A percentile compares a stretch with the other conserved stretches of the same genome.
These are phyloP conservation scores for Aspergillus tamarii DNA, from an alignment of 2,329 filamentous ascomycete species.

Conservation along the genomic window DNA sequence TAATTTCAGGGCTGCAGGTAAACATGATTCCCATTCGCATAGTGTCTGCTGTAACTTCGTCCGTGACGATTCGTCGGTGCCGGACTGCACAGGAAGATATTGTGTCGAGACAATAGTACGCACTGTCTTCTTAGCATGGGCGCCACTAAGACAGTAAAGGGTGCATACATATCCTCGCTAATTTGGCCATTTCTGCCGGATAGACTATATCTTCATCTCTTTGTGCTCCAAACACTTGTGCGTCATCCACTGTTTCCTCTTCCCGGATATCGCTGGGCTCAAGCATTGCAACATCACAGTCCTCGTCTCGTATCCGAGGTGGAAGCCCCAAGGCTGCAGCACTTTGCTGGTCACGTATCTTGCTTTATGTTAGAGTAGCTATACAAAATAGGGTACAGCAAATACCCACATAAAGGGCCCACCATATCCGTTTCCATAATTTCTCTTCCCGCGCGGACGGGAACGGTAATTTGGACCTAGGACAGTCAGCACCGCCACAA, in stretches of 20 bases:
- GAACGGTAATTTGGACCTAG: slow-evolving; percentile 36
- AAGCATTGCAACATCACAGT: slow-evolving; percentile 51
- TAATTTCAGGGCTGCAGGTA: slow-evolving; percentile 41
- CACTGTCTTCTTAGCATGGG: not conserved
- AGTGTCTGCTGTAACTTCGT: slow-evolving; percentile 37
- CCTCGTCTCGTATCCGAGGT: slow-evolving; percentile 53
- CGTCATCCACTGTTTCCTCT: slow-evolving; percentile 29
- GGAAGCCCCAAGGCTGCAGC: slow-evolving; percentile 51
- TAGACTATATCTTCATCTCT: slow-evolving; percentile 38
- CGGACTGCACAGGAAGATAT: slow-evolving; percentile 31
- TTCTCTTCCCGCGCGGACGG: slow-evolving; percentile 35
- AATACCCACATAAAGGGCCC: slow-evolving; percentile 53
- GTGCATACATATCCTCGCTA: slow-evolving; percentile 40
- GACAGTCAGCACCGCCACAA: not conserved
- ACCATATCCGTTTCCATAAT: slow-evolving; percentile 56
- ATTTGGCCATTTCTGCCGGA: slow-evolving; percentile 43
- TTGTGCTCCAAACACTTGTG: slow-evolving; percentile 34
- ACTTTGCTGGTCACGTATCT: slow-evolving; percentile 54
- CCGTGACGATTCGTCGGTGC: slow-evolving; percentile 26
- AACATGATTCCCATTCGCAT: slow-evolving; percentile 43
- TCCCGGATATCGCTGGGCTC: slow-evolving; percentile 42
- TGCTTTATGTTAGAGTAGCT: not conserved
- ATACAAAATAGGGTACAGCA: too few species aligned
- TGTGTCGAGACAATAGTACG: slow-evolving; percentile 41
- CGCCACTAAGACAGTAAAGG: not conserved